Evolutionary conservation across 129 eudicot genomes (phyloP), one percentile per base, ranked within the genome.

Genomic region (Pseudognaphalium luteoalbum): DNA sequence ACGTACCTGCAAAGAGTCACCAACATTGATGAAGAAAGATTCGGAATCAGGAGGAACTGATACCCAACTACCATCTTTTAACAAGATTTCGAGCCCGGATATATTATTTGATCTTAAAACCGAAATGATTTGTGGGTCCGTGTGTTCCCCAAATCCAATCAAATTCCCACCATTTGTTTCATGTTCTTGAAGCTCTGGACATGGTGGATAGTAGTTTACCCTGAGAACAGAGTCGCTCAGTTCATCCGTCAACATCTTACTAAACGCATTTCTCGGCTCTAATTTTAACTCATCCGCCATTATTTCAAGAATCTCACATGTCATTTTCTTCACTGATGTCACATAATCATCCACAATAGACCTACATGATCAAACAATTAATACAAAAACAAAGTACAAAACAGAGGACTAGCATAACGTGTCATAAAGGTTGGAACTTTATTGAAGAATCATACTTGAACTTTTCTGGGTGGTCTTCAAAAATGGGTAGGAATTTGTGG

Each of bases 221-320:
- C 84, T 69, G 47, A 81, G 75, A 75, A 81, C 81, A 75, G 84
- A 81, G 76, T 81, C 84, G 12, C 77, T 81, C 68, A 87, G 73
- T 75, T 81, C 84, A 75, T 81, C 76, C 67, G 51, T 69, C 8
- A 81, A 69, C 58, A 93, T 74, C 84, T 90, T 93, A 71, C 98
- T 93, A 67, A 93, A 85, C 66, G 68, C 96, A 76, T 88, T 79
- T 68, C 61, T 85, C 6, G 75, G 76, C 73, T 90, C 84, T 34
- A 90, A 71, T 32, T 83, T 83, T 82, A 93, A 68, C n/a, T 86
- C 98, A 3, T 88, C 98, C 0, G 97, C 98, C 82, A 93, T 57
- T 70, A 84, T 35, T 70, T 93, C 97, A 7, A 93, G 92, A 70
- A 93, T 79, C 9, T 88, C 80, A 60, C 95, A 87, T 0, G 91